Conservation (phyloP, 208 protist genomes). For the Leishmania tropica region DNA sequence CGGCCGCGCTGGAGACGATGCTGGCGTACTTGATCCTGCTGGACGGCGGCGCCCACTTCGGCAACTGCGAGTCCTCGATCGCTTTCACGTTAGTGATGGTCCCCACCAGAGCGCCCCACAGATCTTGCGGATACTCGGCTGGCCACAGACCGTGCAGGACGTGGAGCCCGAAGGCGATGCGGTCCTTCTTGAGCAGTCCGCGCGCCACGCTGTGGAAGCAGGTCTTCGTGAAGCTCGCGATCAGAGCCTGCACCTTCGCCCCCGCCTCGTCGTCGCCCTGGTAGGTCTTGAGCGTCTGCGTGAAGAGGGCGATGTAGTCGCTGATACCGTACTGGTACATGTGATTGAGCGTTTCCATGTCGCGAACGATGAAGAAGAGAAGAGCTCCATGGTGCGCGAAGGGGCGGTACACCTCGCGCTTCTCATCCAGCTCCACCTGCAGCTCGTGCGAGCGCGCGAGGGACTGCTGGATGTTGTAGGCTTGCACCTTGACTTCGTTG, state of each 20-base stretch:
- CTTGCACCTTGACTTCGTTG: conserved; percentile 95
- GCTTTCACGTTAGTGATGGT: conserved; percentile 38
- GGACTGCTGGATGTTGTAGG: conserved; percentile 78
- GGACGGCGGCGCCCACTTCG: conserved; percentile 62
- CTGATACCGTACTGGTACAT: conserved; percentile 98
- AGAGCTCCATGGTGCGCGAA: conserved; percentile 86
- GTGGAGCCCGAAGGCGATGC: conserved; percentile 95
- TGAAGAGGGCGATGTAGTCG: conserved; percentile 91
- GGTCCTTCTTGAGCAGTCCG: conserved; percentile 91
- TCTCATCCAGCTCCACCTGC: conserved; percentile 92
- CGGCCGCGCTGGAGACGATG: conserved; percentile 43
- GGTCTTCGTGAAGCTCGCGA: conserved; percentile 60
- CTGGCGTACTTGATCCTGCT: conserved; percentile 59
- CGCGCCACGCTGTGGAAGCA: conserved; percentile 74
- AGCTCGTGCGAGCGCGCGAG: conserved; percentile 87
- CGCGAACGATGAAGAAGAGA: conserved; percentile 95
- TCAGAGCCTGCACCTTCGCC: conserved; percentile 63
- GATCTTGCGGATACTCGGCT: conserved; percentile 64
- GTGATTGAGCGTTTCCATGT: conserved; percentile 91
- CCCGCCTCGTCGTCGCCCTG: conserved; percentile 32
- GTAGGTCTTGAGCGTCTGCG: conserved; percentile 55
- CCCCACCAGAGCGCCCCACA: conserved; percentile 92
- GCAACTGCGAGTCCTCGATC: conserved; percentile 36
- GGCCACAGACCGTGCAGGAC: conserved; percentile 89
- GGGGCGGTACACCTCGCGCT: conserved; percentile 94